Conservation (phyloP, 2,329 filamentous ascomycete species). For the Cercospora zeina region DNA sequence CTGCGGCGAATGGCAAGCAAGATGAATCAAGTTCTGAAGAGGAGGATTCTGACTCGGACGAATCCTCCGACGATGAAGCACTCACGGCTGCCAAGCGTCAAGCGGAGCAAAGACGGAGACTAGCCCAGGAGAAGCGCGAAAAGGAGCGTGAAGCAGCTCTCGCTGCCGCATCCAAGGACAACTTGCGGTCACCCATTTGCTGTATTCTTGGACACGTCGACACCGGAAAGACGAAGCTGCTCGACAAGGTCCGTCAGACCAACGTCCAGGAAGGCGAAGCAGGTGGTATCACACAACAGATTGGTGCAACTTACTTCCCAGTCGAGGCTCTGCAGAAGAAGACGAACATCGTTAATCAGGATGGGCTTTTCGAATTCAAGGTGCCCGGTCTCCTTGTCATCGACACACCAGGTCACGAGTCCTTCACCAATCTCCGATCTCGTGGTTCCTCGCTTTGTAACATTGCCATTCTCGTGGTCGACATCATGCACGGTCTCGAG, state of each 20-base stretch:
- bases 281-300: conserved; percentile 98
- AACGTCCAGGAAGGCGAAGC: conserved; percentile 99
- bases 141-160: conserved; percentile 89
- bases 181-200: conserved; percentile 96
- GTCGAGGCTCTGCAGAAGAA: conserved; percentile 90
- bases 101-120: conserved; percentile 76
- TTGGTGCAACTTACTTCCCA: conserved; percentile 98
- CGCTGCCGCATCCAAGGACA: conserved; percentile 86
- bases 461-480: conserved; percentile 97
- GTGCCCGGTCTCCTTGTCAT: conserved; percentile 95
- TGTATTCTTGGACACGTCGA: conserved; percentile 99
- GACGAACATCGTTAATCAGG: conserved; percentile 87
- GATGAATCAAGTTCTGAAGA: conserved; percentile 36
- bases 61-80: conserved; percentile 64
- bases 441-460: conserved; percentile 98
- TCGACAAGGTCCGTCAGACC: conserved; percentile 97
- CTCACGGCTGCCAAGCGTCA: conserved; percentile 71
- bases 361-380: conserved; percentile 92
- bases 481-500: conserved; percentile 99
- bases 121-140: conserved; percentile 83
- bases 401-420: conserved; percentile 99
- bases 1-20: conserved; percentile 42
- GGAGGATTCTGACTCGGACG: conserved; percentile 53
- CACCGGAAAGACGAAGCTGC: conserved; percentile 98
- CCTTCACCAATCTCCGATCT: conserved; percentile 96